Evolutionary conservation across 805 yeast species (phyloP), one percentile per base, ranked within the genome.

Genomic region (Pichia californica): DNA sequence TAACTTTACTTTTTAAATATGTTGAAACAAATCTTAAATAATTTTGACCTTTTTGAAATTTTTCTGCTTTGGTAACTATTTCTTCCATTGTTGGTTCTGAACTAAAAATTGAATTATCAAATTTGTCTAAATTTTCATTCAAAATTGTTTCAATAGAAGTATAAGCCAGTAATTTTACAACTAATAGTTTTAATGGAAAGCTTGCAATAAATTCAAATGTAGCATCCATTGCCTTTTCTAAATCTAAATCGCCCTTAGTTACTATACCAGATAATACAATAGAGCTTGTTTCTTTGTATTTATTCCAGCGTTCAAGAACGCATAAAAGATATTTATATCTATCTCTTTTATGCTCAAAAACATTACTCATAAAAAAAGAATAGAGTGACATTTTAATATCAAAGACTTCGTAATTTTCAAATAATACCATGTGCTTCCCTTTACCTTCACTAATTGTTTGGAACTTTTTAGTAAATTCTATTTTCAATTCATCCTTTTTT

Each of bases 181-280:
- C 3, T 16, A 44, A 21, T 3, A 44, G 3, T 5, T 16, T 25
- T 4, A 37, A n/a, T 18, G 40, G 40, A 19, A 32, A 29, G 14
- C n/a, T 13, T 4, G 30, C 21, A 25, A 45, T 34, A 29, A 41
- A 45, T 3, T 25, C 20, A 27, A 29, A 41, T 11, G 34, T 34
- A 2, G 27, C 28, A 15, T 37, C 31, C 6, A 45, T 20, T 5
- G 42, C 21, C 20, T 20, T 32, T 23, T 37, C 31, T 5, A 30
- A 21, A 34, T 45, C 45, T 11, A 7, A 9, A 11, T 15, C 11
- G 4, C 41, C 36, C 14, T 41, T 45, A 5, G 41, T 25, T 6
- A 31, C 41, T 23, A 41, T 36, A 15, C 36, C 16, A 8, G 41
- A 29, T 9, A 36, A 23, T 13, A 36, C 29, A 16, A 36, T 31